Conservation (phyloP, 345 rosid species). For the Bruguiera parviflora region DNA sequence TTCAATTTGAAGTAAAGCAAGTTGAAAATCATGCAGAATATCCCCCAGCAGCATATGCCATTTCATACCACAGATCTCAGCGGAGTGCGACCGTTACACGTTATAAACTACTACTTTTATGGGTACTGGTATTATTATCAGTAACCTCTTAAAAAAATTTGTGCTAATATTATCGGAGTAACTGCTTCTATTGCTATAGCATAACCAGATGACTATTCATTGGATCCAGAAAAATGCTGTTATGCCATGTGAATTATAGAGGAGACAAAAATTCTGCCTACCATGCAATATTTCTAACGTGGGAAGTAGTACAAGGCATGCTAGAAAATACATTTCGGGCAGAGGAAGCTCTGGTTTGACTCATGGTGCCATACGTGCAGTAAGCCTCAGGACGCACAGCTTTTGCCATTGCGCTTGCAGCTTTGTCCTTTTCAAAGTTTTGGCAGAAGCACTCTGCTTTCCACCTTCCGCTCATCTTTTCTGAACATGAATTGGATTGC, state of each 20-base stretch:
- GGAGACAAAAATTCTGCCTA: neutral
- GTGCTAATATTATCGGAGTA: neutral
- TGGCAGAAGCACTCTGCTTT: conserved; percentile 76
- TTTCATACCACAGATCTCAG: no score
- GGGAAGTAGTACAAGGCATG: conserved; percentile 19
- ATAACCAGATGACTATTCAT: neutral
- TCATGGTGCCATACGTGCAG: conserved; percentile 53
- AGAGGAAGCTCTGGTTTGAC: conserved; percentile 90
- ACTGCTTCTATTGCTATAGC: no score
- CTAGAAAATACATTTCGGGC: conserved; percentile 67
- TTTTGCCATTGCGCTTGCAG: conserved; percentile 64
- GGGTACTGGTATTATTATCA: no score
- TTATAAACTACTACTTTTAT: no score
- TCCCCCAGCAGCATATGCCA: no score
- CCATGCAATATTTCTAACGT: neutral
- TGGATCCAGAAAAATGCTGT: neutral
- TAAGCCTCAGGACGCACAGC: conserved; percentile 53
- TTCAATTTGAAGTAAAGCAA: no score
- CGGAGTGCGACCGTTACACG: no score
- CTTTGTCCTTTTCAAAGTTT: conserved; percentile 82
- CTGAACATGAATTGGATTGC: conserved; percentile 33
- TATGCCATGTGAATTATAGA: neutral
- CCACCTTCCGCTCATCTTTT: conserved; percentile 72
- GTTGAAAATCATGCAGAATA: no score
- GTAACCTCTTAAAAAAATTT: neutral